Evolutionary conservation across 1,284 basidiomycete genomes (phyloP), one percentile per base, ranked within the genome.

Genomic region (Tilletiopsis washingtonensis): DNA sequence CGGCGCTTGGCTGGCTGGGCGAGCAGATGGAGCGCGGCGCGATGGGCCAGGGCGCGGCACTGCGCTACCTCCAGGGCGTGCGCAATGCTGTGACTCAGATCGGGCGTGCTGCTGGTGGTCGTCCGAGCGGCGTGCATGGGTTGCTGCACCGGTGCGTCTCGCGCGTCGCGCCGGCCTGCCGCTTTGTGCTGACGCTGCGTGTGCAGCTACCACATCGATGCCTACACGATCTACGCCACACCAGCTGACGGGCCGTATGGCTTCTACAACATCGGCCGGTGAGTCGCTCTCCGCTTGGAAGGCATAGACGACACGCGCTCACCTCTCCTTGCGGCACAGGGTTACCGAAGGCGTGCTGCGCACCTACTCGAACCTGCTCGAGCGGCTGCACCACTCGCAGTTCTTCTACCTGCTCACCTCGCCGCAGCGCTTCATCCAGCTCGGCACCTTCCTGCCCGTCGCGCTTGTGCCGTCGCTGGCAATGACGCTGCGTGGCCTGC

Each of bases 201-300:
- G 4, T 32, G 4, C 53, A 87, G 88, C 69, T 93, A 88, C 74
- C 85, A 91, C 34, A 91, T 99, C 50, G 93, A 98, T 72, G 87
- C 91, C 0, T 80, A 97, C 52, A 94, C 91, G 0, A 67, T 98
- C 19, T 97, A 86, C 70, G 90, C 84, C 4, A 76, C 88, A 4
- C 91, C 91, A 9, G 86, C 91, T 0, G 75, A 78, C 7, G 91
- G 93, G 2, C 94, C 94, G 3, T 90, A 96, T 73, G 94, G 94
- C 0, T 98, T 97, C 74, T 83, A 89, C 76, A 82, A 89, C 1
- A 78, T 99, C 19, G 93, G 93, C 61, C n/a, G n/a, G 80, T 82
- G 88, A 88, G 44, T 62, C 79, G 54, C 1, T 11, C 21, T n/a
- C 20, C 15, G 17, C 11, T 19, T 24, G 2, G 3, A 32, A 0